Percentiles rank a stretch among this genome's conserved stretches.
These are phyloP conservation scores for Scheffersomyces segobiensis DNA, from an alignment of 1,139 yeast genomes.

Conservation along the genomic window DNA sequence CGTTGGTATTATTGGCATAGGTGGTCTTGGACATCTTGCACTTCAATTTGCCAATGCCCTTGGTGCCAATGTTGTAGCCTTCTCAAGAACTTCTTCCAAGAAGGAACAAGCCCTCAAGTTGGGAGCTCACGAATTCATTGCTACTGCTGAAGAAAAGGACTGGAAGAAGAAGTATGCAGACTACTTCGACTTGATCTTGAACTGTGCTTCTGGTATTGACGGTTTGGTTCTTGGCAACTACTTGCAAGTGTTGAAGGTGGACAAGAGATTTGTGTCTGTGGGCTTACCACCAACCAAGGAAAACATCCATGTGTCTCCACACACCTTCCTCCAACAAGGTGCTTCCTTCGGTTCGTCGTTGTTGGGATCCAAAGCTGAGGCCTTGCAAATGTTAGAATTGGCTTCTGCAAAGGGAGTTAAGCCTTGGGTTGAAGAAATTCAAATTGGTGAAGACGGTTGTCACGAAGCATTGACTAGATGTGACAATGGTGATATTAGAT, in stretches of 20 bases:
- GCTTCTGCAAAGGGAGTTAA: constrained; percentile 40
- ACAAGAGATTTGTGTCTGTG: constrained; percentile 53
- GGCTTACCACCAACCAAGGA: constrained; percentile 48
- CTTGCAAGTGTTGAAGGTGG: constrained; percentile 36
- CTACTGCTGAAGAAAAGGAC: constrained; percentile 37
- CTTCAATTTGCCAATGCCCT: constrained; percentile 41
- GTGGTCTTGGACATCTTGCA: constrained; percentile 48
- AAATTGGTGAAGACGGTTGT: constrained; percentile 33
- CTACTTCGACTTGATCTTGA: constrained; percentile 47
- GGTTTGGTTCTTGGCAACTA: constrained; percentile 32
- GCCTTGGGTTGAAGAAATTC: constrained; percentile 46
- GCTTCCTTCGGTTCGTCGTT: constrained; percentile 32
- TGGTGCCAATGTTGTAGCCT: constrained; percentile 43
- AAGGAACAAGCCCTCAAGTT: constrained; percentile 35
- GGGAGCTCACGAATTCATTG: constrained; percentile 43
- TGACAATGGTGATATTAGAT: constrained; percentile 23
- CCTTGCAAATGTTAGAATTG: constrained; percentile 36
- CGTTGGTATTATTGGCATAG: constrained; percentile 50
- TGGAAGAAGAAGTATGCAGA: constrained; percentile 33
- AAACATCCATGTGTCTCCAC: constrained; percentile 26
- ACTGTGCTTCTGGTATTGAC: constrained; percentile 47
- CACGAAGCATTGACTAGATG: constrained; percentile 32
- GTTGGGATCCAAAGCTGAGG: constrained; percentile 41
- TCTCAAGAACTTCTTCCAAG: constrained; percentile 38
- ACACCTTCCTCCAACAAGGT: constrained; percentile 29